phyloP scores from a whole-genome alignment of 345 rosid species.

The Bruguiera parviflora region DNA sequence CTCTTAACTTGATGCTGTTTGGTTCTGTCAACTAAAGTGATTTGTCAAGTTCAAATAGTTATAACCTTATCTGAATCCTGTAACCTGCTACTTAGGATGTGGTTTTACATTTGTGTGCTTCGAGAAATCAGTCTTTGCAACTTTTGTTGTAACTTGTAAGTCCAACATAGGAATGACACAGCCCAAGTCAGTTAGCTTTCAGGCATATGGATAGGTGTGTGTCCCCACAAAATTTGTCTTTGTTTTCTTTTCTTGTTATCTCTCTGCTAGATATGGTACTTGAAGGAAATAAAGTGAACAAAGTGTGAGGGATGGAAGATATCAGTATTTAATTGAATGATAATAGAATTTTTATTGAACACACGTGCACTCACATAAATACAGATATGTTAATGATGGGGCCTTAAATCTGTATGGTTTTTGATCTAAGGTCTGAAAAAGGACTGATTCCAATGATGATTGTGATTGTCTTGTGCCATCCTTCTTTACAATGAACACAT shows the following conservation, averaged over 20 bases:
- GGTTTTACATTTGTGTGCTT: neutral
- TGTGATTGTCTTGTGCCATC: too few relatives aligned
- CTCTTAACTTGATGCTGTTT: neutral
- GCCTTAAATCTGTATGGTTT: too few relatives aligned
- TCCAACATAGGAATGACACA: neutral
- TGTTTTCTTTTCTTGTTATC: neutral
- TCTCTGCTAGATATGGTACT: neutral
- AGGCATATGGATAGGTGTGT: neutral
- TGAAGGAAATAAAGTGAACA: neutral
- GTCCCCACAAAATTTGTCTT: too few relatives aligned
- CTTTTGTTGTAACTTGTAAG: too few relatives aligned
- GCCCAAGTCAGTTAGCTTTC: too few relatives aligned
- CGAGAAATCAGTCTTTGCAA: too few relatives aligned
- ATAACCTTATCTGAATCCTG: neutral
- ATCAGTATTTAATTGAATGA: neutral
- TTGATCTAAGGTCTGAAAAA: too few relatives aligned
- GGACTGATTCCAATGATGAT: too few relatives aligned
- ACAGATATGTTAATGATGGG: too few relatives aligned
- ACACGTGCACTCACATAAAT: too few relatives aligned
- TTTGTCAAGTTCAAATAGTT: neutral
- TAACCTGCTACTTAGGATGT: neutral
- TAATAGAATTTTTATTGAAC: neutral
- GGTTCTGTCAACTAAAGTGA: neutral
- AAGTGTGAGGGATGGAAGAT: neutral
- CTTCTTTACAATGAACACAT: too few relatives aligned